Evolutionary conservation across 2,329 filamentous ascomycete species (phyloP).

Genomic region (Cladophialophora bantiana): DNA sequence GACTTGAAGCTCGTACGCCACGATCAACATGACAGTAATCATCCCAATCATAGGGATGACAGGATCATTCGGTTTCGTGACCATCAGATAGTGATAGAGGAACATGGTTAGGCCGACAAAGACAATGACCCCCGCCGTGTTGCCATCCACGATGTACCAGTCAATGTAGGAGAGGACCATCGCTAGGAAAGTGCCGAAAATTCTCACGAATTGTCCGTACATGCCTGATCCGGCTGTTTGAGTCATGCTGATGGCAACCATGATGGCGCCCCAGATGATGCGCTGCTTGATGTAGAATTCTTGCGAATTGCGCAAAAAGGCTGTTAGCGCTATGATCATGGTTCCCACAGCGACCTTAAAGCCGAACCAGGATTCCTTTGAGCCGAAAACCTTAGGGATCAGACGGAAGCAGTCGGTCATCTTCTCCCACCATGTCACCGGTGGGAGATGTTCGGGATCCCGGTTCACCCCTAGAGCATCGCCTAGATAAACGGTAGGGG

Average conservation of each 20-base stretch:
- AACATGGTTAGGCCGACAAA: constrained; percentile 47
- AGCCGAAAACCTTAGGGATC: constrained; percentile 67
- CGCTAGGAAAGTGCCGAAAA: constrained; percentile 70
- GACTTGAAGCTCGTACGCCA: constrained; percentile 78
- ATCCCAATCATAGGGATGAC: constrained; percentile 67
- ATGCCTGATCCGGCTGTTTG: constrained; percentile 72
- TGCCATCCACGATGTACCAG: constrained; percentile 77
- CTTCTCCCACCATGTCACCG: constrained; percentile 65
- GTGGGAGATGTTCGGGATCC: constrained; percentile 77
- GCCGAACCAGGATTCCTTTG: constrained; percentile 72
- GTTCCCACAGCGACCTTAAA: constrained; percentile 75
- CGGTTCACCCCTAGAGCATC: constrained; percentile 58
- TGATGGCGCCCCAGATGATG: constrained; percentile 81
- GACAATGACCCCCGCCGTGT: constrained; percentile 70
- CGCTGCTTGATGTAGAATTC: constrained; percentile 73
- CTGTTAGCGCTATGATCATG: constrained; percentile 73
- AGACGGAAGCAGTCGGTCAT: constrained; percentile 68
- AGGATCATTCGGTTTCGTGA: constrained; percentile 71
- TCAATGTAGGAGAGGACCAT: constrained; percentile 69
- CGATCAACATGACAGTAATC: constrained; percentile 66
- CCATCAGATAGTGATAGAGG: constrained; percentile 67
- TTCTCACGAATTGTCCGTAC: constrained; percentile 72
- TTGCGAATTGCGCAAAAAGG: constrained; percentile 69
- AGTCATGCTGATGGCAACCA: constrained; percentile 74
- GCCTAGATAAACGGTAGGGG: constrained; percentile 67